Evolutionary conservation across 352 stramenopile genomes (phyloP).

Genomic region (Thalassiosira hispida): DNA sequence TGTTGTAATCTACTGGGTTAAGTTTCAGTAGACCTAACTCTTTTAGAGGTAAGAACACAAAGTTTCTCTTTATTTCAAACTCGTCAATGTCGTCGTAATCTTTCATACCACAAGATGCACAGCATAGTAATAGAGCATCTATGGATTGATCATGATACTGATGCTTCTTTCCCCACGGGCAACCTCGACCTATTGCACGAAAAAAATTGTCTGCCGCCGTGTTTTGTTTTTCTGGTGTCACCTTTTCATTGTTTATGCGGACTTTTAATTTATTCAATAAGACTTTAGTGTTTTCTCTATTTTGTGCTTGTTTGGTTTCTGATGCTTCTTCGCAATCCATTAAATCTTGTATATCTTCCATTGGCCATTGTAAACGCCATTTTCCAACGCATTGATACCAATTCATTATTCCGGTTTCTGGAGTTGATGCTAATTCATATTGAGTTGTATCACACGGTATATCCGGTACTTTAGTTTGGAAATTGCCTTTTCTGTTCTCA

Average conservation of each 20-base stretch:
- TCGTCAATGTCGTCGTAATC: conserved; percentile 3
- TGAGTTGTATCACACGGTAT: background rate
- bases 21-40: background rate
- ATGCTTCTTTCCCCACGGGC: background rate
- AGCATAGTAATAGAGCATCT: conserved; percentile 1
- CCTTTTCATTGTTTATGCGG: background rate
- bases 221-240: background rate
- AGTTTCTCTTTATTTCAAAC: background rate
- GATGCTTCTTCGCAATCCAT: background rate
- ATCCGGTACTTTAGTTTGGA: background rate
- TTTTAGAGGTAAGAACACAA: background rate
- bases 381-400: conserved; percentile 1
- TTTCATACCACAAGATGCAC: conserved; percentile 3
- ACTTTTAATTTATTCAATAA: no score
- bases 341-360: conserved; percentile 7
- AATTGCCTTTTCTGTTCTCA: background rate
- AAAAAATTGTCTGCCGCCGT: conserved; percentile 3
- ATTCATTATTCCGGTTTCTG: conserved; percentile 1
- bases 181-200: background rate
- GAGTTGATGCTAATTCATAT: background rate
- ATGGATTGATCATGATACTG: background rate
- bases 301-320: no score
- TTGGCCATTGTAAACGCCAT: background rate
- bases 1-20: background rate
- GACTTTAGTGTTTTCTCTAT: no score